These are phyloP conservation scores for Pichia sp. DNA, from an alignment of 1,139 yeast genomes.

Conservation along the genomic window DNA sequence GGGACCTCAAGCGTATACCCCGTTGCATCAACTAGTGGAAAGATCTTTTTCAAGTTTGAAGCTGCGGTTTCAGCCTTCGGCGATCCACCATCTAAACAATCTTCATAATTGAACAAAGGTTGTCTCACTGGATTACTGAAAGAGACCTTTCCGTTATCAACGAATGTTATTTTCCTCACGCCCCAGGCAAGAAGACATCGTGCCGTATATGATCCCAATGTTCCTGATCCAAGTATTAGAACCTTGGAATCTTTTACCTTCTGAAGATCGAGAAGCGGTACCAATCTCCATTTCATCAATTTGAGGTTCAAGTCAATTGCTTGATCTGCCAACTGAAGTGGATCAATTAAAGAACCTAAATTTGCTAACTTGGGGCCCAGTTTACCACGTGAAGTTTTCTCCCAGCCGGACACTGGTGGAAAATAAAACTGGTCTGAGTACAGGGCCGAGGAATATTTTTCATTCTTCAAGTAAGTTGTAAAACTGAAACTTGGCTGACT, in stretches of 20 bases:
- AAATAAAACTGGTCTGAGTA: conserved; percentile 9
- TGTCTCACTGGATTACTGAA: conserved; percentile 95
- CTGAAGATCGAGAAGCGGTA: conserved; percentile 74
- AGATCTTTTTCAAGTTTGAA: conserved; percentile 60
- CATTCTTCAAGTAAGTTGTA: conserved; percentile 21
- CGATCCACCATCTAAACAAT: conserved; percentile 70
- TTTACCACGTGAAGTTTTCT: conserved; percentile 67
- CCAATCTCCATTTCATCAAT: conserved; percentile 95
- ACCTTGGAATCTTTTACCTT: conserved; percentile 56
- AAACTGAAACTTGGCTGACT: conserved; percentile 25
- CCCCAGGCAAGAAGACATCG: conserved; percentile 94
- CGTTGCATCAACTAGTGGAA: conserved; percentile 65
- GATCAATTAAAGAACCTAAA: conserved; percentile 75
- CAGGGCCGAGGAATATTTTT: neutral
- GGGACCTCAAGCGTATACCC: conserved; percentile 77
- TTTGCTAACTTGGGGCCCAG: conserved; percentile 81
- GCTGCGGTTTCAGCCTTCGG: conserved; percentile 80
- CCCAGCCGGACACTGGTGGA: conserved; percentile 76
- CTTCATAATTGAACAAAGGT: conserved; percentile 73
- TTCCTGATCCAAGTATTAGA: conserved; percentile 89
- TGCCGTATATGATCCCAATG: conserved; percentile 88
- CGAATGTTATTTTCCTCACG: conserved; percentile 74
- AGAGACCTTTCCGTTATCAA: conserved; percentile 84
- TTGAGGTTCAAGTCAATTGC: conserved; percentile 87
- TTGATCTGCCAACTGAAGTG: conserved; percentile 76